Evolutionary conservation across 225 moss, liverwort and hornwort genomes (phyloP).

Genomic region (Neckera pumila): DNA sequence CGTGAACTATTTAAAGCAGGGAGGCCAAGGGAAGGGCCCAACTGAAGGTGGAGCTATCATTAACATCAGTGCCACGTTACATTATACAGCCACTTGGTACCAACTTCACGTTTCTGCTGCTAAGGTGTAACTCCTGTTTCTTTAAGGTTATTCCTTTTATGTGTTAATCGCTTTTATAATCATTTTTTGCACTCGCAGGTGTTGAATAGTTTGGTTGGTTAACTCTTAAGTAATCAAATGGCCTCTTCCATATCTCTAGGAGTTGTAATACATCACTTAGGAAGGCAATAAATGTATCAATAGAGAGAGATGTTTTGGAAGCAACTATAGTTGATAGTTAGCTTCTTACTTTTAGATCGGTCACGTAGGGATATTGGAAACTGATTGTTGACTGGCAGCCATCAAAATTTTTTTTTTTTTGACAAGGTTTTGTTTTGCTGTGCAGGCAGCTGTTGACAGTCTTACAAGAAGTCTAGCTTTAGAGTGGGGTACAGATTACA

Average conservation of each 20-base stretch:
- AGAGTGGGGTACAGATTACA: slow-evolving; percentile 71
- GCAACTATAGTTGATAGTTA: neutral
- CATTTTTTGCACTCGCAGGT: neutral
- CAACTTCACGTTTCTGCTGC: slow-evolving; percentile 69
- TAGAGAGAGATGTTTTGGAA: neutral
- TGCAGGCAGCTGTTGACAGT: slow-evolving; percentile 66
- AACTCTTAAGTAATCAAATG: neutral
- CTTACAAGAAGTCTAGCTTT: slow-evolving; percentile 60
- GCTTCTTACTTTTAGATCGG: neutral
- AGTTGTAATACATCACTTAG: neutral
- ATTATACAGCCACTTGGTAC: slow-evolving; percentile 62
- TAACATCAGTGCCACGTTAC: slow-evolving; percentile 58
- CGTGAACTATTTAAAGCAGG: slow-evolving; percentile 60
- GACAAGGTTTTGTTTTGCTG: neutral
- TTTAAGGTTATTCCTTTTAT: neutral
- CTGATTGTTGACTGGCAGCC: neutral
- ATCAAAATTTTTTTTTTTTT: neutral
- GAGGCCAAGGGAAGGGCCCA: slow-evolving; percentile 46
- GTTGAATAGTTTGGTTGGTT: too few relatives aligned
- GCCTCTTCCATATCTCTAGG: neutral
- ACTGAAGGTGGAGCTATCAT: slow-evolving; percentile 47
- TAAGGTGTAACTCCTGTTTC: slow-evolving; percentile 27
- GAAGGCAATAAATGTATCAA: neutral
- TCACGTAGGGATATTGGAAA: neutral
- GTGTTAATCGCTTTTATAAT: neutral